Conservation (phyloP, 1,284 basidiomycete genomes). For the Phlebopus sp. region DNA sequence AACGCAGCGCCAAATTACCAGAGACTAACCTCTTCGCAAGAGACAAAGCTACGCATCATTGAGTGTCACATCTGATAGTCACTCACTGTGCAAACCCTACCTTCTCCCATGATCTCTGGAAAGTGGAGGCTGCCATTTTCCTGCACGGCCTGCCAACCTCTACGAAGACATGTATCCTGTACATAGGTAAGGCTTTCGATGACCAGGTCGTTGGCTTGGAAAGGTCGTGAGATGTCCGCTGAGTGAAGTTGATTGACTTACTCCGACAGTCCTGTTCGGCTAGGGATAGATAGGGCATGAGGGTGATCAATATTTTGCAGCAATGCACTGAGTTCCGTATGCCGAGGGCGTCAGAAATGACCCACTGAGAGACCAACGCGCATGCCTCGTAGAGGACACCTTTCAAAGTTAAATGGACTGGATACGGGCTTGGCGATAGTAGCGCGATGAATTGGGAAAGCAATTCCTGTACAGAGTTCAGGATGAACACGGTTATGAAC, state of each 20-base stretch:
- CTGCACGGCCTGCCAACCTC: constrained; percentile 23
- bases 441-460: constrained; percentile 20
- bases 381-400: constrained; percentile 22
- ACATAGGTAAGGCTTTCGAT: constrained; percentile 36
- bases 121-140: constrained; percentile 14
- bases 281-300: constrained; percentile 34
- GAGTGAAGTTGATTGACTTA: constrained; percentile 16
- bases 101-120: constrained; percentile 16
- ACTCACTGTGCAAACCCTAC: constrained; percentile 13
- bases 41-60: constrained; percentile 18
- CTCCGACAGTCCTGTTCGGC: constrained; percentile 23
- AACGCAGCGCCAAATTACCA: neutral
- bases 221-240: neutral
- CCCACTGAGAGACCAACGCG: constrained; percentile 23
- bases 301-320: constrained; percentile 33
- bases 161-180: constrained; percentile 10
- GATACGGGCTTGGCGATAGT: constrained; percentile 14
- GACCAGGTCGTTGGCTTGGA: constrained; percentile 40
- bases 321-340: constrained; percentile 31
- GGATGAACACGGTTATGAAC: neutral
- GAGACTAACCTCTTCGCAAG: constrained; percentile 18
- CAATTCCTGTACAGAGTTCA: constrained; percentile 25
- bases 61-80: constrained; percentile 1
- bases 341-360: constrained; percentile 20
- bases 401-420: constrained; percentile 13